A percentile compares a stretch with the other conserved stretches of the same genome.
These are phyloP conservation scores for Biscogniauxia mediterranea DNA, from an alignment of 2,329 filamentous ascomycete species.

Conservation along the genomic window DNA sequence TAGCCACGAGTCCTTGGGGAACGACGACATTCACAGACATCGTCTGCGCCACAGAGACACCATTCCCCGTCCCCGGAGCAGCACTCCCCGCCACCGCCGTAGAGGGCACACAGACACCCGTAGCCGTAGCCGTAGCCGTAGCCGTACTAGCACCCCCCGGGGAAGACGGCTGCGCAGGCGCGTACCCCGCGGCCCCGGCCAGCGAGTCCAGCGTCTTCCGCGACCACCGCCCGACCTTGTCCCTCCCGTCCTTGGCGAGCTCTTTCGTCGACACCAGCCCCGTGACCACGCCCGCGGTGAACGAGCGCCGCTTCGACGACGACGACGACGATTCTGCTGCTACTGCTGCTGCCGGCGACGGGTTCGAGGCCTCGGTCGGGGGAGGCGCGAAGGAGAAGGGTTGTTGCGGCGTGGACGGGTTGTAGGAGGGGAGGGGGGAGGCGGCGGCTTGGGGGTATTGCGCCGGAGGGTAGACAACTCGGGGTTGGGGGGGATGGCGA, in stretches of 20 bases:
- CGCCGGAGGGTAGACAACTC: background rate
- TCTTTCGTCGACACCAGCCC: constrained; percentile 3
- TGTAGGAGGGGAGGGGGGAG: background rate
- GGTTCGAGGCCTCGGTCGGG: background rate
- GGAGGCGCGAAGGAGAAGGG: background rate
- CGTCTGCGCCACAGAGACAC: background rate
- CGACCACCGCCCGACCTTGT: constrained; percentile 17
- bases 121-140: background rate
- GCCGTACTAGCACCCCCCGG: background rate
- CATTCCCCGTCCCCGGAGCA: background rate
- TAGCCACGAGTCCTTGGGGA: background rate
- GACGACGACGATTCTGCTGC: no score
- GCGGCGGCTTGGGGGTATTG: background rate
- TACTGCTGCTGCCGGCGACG: background rate
- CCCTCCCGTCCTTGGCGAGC: constrained; percentile 12
- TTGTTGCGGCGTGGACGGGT: background rate
- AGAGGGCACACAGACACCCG: no score
- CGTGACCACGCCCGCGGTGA: background rate
- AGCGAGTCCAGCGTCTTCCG: constrained; percentile 17
- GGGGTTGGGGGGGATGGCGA: background rate
- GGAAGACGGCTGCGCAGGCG: background rate
- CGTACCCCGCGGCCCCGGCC: constrained; percentile 5
- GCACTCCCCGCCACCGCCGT: background rate
- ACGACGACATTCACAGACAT: background rate
- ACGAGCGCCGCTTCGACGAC: background rate